Conservation (phyloP, 495 filamentous ascomycete genomes). For the Podospora anserina region DNA sequence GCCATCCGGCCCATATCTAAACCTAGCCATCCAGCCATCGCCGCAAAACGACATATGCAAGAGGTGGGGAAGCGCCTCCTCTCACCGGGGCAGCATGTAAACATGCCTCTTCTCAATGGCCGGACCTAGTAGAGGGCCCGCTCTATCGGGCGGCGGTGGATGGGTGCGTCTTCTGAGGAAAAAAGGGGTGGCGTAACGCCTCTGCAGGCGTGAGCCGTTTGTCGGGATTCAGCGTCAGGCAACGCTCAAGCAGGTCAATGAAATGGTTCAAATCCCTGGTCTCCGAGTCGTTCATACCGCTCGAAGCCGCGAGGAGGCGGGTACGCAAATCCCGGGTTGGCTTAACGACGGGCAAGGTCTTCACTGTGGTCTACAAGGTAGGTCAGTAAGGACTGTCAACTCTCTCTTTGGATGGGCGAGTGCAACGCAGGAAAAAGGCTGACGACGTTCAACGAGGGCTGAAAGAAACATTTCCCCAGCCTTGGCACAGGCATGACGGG, state of each 20-base stretch:
- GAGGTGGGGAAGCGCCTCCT: neutral
- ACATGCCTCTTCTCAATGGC: neutral
- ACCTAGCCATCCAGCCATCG: neutral
- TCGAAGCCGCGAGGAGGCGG: conserved; percentile 68
- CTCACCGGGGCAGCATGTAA: neutral
- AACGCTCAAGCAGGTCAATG: conserved; percentile 80
- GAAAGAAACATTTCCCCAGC: conserved; percentile 1
- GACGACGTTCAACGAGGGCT: neutral
- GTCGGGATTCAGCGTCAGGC: conserved; percentile 87
- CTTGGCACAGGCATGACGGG: neutral
- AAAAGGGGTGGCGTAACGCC: conserved; percentile 85
- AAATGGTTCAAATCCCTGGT: conserved; percentile 76
- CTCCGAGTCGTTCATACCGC: conserved; percentile 69
- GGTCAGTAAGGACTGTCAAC: conserved; percentile 22
- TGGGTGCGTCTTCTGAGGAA: conserved; percentile 29
- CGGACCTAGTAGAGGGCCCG: neutral
- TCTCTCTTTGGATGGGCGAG: neutral
- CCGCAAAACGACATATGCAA: neutral
- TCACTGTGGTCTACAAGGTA: conserved; percentile 56
- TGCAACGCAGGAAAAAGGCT: neutral
- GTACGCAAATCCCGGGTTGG: conserved; percentile 78
- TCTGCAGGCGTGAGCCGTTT: conserved; percentile 83
- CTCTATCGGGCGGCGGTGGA: conserved; percentile 12
- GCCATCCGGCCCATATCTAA: neutral
- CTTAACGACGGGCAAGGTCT: conserved; percentile 70